Conservation (phyloP, 352 stramenopile genomes). For the Phytopythium boreale region DNA sequence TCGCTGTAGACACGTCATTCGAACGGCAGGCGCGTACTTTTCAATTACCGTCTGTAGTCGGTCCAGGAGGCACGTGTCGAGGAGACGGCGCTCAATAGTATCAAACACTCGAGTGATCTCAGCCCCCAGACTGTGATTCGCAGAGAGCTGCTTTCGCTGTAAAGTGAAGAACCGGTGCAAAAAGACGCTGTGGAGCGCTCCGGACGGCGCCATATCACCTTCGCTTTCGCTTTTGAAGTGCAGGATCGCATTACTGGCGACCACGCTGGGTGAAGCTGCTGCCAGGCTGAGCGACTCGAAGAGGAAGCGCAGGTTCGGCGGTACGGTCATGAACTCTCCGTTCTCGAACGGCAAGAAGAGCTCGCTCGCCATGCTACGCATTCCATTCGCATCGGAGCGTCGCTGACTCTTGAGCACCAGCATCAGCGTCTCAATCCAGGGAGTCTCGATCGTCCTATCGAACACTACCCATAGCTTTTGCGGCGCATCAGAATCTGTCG, state of each 20-base stretch:
- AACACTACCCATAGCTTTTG: constrained; percentile 41
- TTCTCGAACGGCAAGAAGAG: constrained; percentile 30
- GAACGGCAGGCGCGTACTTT: constrained; percentile 8
- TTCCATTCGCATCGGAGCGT: background rate
- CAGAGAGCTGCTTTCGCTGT: constrained; percentile 10
- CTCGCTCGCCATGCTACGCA: too few species aligned
- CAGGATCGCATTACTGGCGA: constrained; percentile 29
- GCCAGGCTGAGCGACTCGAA: constrained; percentile 51
- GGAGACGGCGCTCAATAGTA: background rate
- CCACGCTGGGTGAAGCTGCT: constrained; percentile 29
- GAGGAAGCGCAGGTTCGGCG: constrained; percentile 56
- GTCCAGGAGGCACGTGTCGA: background rate
- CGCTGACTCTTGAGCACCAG: constrained; percentile 14
- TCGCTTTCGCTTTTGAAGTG: constrained; percentile 10
- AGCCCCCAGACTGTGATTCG: background rate
- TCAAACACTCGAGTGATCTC: background rate
- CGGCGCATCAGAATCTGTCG: background rate
- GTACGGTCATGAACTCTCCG: constrained; percentile 54
- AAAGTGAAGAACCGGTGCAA: constrained; percentile 18
- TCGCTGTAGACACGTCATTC: constrained; percentile 35
- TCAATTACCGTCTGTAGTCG: constrained; percentile 2
- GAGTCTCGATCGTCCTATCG: constrained; percentile 31
- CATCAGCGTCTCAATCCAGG: constrained; percentile 41
- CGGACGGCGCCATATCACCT: background rate
- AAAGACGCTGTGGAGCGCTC: constrained; percentile 6